Evolutionary conservation across 2,329 filamentous ascomycete genomes (phyloP).

Genomic region (Monosporascus sp.): DNA sequence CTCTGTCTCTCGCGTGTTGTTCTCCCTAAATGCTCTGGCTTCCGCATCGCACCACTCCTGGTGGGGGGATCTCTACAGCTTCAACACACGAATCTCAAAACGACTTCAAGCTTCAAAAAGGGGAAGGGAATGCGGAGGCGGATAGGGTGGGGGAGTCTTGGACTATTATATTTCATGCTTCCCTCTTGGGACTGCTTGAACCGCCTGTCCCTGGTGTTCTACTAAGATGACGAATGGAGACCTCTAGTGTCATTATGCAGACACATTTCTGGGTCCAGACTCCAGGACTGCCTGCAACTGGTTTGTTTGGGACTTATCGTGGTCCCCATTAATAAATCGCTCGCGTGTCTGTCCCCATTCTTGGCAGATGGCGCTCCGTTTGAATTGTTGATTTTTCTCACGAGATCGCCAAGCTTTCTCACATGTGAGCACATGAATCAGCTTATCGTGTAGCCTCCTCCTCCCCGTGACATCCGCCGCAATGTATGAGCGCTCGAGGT

Average conservation of each 20-base stretch:
- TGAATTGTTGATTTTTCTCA: background rate
- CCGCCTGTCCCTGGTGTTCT: background rate
- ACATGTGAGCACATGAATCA: background rate
- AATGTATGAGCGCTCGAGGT: background rate
- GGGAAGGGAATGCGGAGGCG: conserved; percentile 17
- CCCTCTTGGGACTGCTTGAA: background rate
- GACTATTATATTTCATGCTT: conserved; percentile 3
- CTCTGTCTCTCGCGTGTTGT: too few relatives aligned
- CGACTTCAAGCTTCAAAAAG: background rate
- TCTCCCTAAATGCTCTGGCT: background rate
- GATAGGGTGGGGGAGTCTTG: conserved; percentile 7
- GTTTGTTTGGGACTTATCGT: background rate
- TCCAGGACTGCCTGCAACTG: background rate
- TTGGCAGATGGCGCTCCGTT: background rate
- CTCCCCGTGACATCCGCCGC: background rate
- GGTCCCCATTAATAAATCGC: background rate
- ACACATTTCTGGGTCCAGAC: background rate
- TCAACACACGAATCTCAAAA: background rate
- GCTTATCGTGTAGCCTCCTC: background rate
- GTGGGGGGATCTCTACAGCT: background rate
- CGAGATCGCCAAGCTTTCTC: background rate
- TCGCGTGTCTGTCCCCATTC: background rate
- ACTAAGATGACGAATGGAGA: background rate
- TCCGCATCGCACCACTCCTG: background rate
- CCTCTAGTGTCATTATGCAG: background rate